phyloP scores from a whole-genome alignment of 2,329 filamentous ascomycete genomes.

The Ophiosphaerella narmari region DNA sequence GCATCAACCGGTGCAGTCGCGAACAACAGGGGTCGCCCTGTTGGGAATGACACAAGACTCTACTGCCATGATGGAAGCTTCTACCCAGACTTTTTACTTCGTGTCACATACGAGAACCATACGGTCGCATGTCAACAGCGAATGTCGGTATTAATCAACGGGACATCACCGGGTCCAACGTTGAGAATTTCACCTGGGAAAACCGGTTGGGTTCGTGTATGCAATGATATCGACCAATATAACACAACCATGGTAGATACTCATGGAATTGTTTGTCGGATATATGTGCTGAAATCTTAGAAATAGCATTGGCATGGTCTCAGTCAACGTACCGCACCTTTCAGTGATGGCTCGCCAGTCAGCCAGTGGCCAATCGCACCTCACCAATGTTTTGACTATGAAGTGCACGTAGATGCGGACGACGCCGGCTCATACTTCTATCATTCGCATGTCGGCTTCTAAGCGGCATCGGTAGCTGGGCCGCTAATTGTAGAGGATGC shows the following conservation, averaged over 20 bases:
- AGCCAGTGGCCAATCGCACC: constrained; percentile 70
- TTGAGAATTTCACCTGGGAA: constrained; percentile 54
- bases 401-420: constrained; percentile 58
- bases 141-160: constrained; percentile 58
- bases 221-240: constrained; percentile 59
- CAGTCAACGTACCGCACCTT: constrained; percentile 62
- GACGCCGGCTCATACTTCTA: constrained; percentile 70
- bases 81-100: no score
- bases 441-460: constrained; percentile 69
- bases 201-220: constrained; percentile 62
- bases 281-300: neutral
- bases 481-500: constrained; percentile 62
- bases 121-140: constrained; percentile 53
- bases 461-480: constrained; percentile 63
- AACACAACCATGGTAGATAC: constrained; percentile 61
- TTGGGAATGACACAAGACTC: no score
- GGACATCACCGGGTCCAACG: constrained; percentile 57
- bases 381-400: constrained; percentile 69
- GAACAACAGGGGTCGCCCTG: no score
- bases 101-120: constrained; percentile 49
- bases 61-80: no score
- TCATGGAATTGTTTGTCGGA: neutral
- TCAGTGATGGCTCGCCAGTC: constrained; percentile 67
- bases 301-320: constrained; percentile 70
- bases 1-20: no score